Base-by-base conservation (phyloP, 2,329 filamentous ascomycete species). In the Ophiostoma perfectum region DNA sequence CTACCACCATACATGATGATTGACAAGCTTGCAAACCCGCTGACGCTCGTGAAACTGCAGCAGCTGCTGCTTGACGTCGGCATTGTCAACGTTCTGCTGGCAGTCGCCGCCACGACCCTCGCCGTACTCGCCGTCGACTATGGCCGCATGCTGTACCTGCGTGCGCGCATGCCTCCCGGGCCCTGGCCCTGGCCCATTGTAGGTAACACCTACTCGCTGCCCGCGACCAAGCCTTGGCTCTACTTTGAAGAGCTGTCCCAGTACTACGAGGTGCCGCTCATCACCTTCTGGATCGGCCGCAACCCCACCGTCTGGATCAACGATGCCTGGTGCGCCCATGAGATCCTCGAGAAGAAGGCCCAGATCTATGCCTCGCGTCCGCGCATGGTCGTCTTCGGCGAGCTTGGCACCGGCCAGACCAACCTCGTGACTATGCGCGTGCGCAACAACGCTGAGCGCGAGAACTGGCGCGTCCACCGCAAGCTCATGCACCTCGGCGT, bases 211-310 rank as follows among this genome's bases (percentile, higher is more conserved):
- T 84, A 83, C 68, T 80, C 80, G 70, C 78, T 86, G 4, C 84
- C 84, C 1, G 78, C 82, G 38, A 78, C 77, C 68, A 85, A 86
- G 72, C 84, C 84, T 2, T 87, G 84, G 84, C 78, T 86, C 38
- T 83, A 82, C 74, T 85, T 86, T 71, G 83, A 86, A 67, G 73
- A 82, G 71, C 75, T 86, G 0, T 82, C 84, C 3, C 81, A 83
- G 71, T 73, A 76, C 64, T 82, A 84, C 72, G 75, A 81, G 5
- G 77, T 80, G 0, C 81, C 82, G 0, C 72, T 86, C 6, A 81
- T 86, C 64, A 86, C 84, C 0, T 81, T 84, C 72, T 86, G 84
- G 84, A 83, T 85, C 64, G 81, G 82, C n/a, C 76, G 79, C 39
- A 80, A 80, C 67, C 79, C 80, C 3, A 81, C 79, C 0, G 76